These are phyloP conservation scores for Backusella australiensis DNA, from an alignment of 192 early-diverging fungal species.

Conservation along the genomic window DNA sequence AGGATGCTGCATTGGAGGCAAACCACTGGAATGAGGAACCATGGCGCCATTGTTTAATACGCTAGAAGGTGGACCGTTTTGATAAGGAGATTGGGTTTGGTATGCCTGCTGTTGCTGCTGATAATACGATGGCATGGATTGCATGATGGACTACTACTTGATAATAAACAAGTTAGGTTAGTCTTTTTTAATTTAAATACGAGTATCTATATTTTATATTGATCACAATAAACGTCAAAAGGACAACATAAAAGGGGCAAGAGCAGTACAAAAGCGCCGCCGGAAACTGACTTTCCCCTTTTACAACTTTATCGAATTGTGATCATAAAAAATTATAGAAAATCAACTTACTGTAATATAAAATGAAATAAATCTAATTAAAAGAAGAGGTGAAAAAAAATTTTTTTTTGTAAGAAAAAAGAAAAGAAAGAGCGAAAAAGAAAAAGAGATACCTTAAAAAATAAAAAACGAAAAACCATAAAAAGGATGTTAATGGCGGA, in stretches of 20 bases:
- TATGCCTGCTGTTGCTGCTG: constrained; percentile 5
- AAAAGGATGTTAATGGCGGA: neutral
- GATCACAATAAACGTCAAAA: neutral
- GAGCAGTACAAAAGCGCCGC: neutral
- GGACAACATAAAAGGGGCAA: neutral
- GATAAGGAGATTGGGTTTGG: constrained; percentile 15
- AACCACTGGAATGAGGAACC: constrained; percentile 13
- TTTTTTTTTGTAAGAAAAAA: neutral
- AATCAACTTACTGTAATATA: neutral
- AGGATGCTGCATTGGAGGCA: constrained; percentile 25
- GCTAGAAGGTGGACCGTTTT: neutral
- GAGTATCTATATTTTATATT: neutral
- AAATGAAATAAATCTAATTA: neutral
- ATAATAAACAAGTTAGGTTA: no score
- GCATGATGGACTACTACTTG: neutral
- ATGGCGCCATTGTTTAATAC: constrained; percentile 15
- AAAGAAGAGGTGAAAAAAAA: constrained; percentile 1
- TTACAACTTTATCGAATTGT: neutral
- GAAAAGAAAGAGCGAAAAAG: neutral
- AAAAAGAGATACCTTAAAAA: neutral
- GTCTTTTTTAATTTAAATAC: neutral
- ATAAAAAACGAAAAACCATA: neutral
- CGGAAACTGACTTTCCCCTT: constrained; percentile 20
- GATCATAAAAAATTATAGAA: neutral
- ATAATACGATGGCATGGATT: constrained; percentile 19